Conservation (phyloP, 2,329 filamentous ascomycete species). For the Penicillium sp. region DNA sequence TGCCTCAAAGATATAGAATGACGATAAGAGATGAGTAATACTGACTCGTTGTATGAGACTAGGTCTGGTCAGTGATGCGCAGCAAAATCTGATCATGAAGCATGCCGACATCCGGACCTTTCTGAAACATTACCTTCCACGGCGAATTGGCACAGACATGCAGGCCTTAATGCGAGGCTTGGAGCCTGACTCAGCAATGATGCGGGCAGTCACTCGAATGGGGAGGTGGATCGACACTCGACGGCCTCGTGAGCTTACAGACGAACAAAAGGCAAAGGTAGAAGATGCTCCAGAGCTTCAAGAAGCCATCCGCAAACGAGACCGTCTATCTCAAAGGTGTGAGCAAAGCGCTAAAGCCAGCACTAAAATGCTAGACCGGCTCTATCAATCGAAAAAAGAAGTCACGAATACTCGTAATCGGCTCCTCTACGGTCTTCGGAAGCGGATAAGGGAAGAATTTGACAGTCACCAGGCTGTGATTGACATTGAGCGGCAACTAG, state of each 20-base stretch:
- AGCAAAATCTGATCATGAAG: neutral
- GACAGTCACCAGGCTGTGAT: neutral
- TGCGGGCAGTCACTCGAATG: neutral
- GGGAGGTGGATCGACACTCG: neutral
- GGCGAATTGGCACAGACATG: neutral
- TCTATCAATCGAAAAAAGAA: neutral
- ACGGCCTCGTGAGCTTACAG: neutral
- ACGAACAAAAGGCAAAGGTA: neutral
- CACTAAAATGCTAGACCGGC: neutral
- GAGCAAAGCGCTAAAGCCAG: neutral
- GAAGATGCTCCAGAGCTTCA: neutral
- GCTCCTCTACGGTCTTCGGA: neutral
- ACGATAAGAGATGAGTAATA: too few species aligned
- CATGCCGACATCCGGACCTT: neutral
- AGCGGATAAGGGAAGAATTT: neutral
- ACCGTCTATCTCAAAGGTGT: neutral
- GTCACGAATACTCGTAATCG: neutral
- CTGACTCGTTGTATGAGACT: too few species aligned
- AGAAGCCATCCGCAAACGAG: neutral
- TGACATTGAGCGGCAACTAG: neutral
- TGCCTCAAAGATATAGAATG: too few species aligned
- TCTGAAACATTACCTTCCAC: neutral
- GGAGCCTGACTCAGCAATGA: neutral
- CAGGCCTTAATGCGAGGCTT: neutral
- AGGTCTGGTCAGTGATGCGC: neutral